Evolutionary conservation across 2,329 filamentous ascomycete species (phyloP), one percentile per base, ranked within the genome.

Genomic region (Blumeriella jaapii): DNA sequence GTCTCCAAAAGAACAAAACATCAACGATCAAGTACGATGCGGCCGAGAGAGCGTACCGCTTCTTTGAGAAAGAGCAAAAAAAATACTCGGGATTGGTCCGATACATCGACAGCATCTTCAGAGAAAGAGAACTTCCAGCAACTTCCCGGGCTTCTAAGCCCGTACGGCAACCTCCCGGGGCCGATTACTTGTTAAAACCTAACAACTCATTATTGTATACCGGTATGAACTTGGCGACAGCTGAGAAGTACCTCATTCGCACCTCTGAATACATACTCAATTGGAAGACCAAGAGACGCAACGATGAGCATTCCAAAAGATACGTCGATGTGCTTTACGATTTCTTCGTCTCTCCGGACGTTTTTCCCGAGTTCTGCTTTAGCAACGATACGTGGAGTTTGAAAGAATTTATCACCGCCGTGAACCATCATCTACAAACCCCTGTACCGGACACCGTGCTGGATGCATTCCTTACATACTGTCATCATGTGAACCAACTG

Each of bases 281-380:
- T 2, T 16, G 18, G 6, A 34, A 15, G 16, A 20, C 13, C 22
- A 10, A 2, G 13, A 11, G 26, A 9, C 14, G 20, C 10, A 5
- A 3, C 10, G 13, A 9, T n/a, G 6, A n/a, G 5, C 9, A 14
- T 8, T 15, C 15, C 11, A 23, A 27, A 20, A 3, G 24, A n/a
- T 13, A 36, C 29, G 14, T 30, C 13, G 13, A 34, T 26, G 17
- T 14, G 11, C 19, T 42, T 4, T 20, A 15, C 8, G 25, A 29
- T 10, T 31, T 34, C 19, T 36, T 42, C 22, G 27, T 27, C 15
- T 39, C 36, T 11, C 36, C 40, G 0, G 40, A 42, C 23, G 35
- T 42, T 5, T 42, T 40, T 22, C 38, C 32, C 6, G 10, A 23
- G 1, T 30, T 38, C 13, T 16, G 26, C 18, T 14, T 24, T 20